Evolutionary conservation across 257 asterid species (phyloP).

Genomic region (Henckelia pumila): DNA sequence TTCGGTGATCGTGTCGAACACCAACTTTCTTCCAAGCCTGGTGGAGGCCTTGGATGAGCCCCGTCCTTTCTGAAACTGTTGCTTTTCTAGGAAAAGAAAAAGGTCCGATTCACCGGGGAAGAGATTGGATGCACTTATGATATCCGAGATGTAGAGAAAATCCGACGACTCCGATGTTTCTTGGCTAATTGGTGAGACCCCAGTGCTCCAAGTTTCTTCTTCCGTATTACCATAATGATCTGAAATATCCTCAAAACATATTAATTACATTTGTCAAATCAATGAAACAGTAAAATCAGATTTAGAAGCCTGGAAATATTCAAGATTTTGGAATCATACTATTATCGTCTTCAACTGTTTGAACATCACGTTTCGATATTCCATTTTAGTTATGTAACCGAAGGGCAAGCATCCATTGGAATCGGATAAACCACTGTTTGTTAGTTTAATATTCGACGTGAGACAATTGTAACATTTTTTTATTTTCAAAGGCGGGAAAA

Average conservation of each 20-base stretch:
- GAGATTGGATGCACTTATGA: slow-evolving; percentile 35
- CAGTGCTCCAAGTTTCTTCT: slow-evolving; percentile 39
- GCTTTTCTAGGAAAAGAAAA: slow-evolving; percentile 41
- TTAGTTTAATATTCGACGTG: too few relatives aligned
- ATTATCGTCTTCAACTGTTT: neutral
- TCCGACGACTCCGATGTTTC: slow-evolving; percentile 27
- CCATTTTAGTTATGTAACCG: too few relatives aligned
- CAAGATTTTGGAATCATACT: neutral
- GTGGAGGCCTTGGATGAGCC: slow-evolving; percentile 37
- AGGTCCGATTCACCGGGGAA: slow-evolving; percentile 34
- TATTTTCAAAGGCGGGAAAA: too few relatives aligned
- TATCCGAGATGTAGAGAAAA: slow-evolving; percentile 40
- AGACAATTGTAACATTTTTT: too few relatives aligned
- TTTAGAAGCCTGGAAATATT: neutral
- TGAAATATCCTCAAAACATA: slow-evolving; percentile 1
- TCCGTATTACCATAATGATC: slow-evolving; percentile 32
- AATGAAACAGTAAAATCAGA: neutral
- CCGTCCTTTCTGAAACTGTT: slow-evolving; percentile 40
- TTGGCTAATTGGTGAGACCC: neutral
- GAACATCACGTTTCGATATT: too few relatives aligned
- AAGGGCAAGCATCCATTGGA: too few relatives aligned
- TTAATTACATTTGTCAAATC: neutral
- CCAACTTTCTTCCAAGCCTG: slow-evolving; percentile 35
- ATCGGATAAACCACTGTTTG: too few relatives aligned
- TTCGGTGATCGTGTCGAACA: slow-evolving; percentile 40